Evolutionary conservation across 1,284 basidiomycete species (phyloP).

Genomic region (Leccinum pallidistipes): DNA sequence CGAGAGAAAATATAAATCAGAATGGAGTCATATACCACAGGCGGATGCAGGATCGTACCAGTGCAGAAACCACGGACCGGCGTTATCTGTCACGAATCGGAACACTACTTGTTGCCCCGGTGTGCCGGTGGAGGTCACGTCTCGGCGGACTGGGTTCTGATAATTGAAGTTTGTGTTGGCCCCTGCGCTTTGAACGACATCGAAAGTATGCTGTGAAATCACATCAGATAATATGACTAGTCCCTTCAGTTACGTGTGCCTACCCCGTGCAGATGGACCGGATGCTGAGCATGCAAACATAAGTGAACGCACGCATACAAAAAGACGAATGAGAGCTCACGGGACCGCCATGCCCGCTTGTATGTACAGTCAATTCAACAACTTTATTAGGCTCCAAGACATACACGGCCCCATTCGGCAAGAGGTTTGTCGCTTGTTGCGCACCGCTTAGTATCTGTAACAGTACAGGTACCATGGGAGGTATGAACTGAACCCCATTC

Average conservation of each 20-base stretch:
- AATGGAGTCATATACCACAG: background rate
- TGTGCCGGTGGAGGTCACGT: background rate
- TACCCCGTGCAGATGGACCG: conserved; percentile 34
- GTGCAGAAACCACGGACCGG: background rate
- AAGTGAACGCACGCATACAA: background rate
- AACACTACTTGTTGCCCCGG: background rate
- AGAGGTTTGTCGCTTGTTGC: conserved; percentile 24
- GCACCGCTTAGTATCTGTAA: conserved; percentile 40
- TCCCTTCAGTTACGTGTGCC: background rate
- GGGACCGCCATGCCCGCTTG: conserved; percentile 14
- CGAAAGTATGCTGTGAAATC: background rate
- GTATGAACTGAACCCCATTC: conserved; percentile 24
- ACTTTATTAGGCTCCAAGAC: conserved; percentile 34
- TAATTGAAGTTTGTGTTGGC: background rate
- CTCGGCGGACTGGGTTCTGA: background rate
- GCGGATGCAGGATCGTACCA: background rate
- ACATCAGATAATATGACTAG: background rate
- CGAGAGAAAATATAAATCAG: background rate
- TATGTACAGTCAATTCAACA: conserved; percentile 35
- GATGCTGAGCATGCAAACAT: conserved; percentile 29
- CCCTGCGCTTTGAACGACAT: background rate
- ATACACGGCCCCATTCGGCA: conserved; percentile 33
- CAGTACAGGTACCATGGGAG: conserved; percentile 35
- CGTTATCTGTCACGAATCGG: background rate
- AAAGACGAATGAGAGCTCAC: conserved; percentile 13